Base-by-base conservation (phyloP, 2,329 filamentous ascomycete genomes). In the Pestalotiopsis sp. region DNA sequence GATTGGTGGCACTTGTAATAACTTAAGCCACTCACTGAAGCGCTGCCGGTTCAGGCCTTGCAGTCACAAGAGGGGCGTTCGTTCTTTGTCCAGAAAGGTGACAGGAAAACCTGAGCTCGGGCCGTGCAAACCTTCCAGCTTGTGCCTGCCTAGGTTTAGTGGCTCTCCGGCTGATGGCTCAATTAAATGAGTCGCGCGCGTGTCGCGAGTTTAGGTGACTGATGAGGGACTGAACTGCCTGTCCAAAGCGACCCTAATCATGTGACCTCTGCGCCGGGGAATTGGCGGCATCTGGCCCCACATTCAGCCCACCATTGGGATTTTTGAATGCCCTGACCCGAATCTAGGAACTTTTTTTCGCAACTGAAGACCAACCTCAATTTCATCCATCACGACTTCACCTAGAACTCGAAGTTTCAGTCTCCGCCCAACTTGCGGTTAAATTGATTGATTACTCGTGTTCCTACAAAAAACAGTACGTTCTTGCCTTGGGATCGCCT, bases 381-480 rank as follows among this genome's bases (percentile, higher is more conserved):
- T 39, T 45, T 25, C 12, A 65, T 17, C 25, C 36, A 25, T 41
- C 64, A 63, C 39, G 20, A 20, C 49, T 41, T 64, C 58, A 66
- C 64, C 79, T 79, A 89, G 93, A 92, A 97, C 94, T 93, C 89
- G 93, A 96, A 94, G 94, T 92, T 89, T 97, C 95, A 98, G 95
- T 98, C 95, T 97, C 95, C 95, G 95, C 92, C 89, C 91, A 93
- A 91, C 83, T 84, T 83, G 93, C 94, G 95, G 95, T 98, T 97
- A 97, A 98, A 97, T 92, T 91, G 95, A 98, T 98, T 98, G 95
- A 94, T 86, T 87, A 92, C 92, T 95, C 93, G 88, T 92, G 92
- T 95, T 94, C 90, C 83, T 76, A 71, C 52, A 72, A 72, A 20
- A 59, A n/a, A 59, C 20, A 60, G 65, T 60, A 67, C 36, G 52